Evolutionary conservation across 805 yeast genomes (phyloP).

Genomic region (Lipomyces oligophaga): DNA sequence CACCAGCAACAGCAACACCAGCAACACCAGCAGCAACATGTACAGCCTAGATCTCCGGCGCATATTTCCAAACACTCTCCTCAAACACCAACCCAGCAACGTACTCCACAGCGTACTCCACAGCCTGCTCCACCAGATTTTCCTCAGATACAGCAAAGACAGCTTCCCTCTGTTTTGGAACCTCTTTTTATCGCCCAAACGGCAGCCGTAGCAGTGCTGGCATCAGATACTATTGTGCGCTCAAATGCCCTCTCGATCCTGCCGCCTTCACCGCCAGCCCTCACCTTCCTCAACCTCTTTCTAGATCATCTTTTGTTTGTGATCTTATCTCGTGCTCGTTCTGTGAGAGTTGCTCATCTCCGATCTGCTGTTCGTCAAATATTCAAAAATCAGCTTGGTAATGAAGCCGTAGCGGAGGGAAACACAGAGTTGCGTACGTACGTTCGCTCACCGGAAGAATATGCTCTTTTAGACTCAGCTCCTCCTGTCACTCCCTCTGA

Average conservation of each 20-base stretch:
- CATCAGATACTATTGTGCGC: constrained; percentile 6
- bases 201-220: constrained; percentile 11
- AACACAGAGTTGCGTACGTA: constrained; percentile 15
- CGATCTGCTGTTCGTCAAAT: constrained; percentile 5
- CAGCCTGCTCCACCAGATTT: too few species aligned
- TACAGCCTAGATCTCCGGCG: too few species aligned
- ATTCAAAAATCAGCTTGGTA: constrained; percentile 11
- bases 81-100: too few species aligned
- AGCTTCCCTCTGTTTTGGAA: neutral
- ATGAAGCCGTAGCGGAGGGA: constrained; percentile 13
- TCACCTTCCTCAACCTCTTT: constrained; percentile 7
- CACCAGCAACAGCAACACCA: too few species aligned
- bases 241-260: constrained; percentile 5
- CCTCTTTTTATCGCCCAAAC: constrained; percentile 2
- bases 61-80: too few species aligned
- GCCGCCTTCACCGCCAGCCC: constrained; percentile 4
- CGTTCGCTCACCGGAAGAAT: constrained; percentile 6
- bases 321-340: constrained; percentile 9
- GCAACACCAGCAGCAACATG: too few species aligned
- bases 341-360: constrained; percentile 1
- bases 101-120: too few species aligned
- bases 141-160: too few species aligned
- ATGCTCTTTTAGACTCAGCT: neutral
- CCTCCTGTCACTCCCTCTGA: neutral
- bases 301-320: constrained; percentile 8